Conservation (phyloP, 192 early-diverging fungal genomes). For the Martensiomyces pterosporus region DNA sequence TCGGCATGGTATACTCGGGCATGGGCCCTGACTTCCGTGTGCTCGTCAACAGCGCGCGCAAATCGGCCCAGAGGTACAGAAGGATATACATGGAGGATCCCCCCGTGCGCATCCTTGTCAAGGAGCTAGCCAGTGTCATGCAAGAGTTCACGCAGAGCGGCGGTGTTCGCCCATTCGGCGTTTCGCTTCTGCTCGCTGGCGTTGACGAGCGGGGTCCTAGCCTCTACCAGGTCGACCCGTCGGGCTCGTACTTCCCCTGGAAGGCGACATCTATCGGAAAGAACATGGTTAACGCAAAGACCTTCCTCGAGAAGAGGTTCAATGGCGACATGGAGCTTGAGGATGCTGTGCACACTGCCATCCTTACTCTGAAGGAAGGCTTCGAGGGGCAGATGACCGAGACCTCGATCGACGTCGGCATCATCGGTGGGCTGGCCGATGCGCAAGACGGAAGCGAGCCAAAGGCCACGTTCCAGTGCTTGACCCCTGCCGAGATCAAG, state of each 20-base stretch:
- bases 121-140: slow-evolving; percentile 96
- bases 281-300: slow-evolving; percentile 99
- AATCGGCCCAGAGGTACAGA: slow-evolving; percentile 94
- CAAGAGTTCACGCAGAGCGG: slow-evolving; percentile 99
- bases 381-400: slow-evolving; percentile 99
- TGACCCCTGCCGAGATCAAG: slow-evolving; percentile 80
- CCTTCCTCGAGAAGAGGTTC: slow-evolving; percentile 96
- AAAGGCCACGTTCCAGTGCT: slow-evolving; percentile 75
- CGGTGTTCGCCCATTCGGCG: slow-evolving; percentile 98
- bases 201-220: slow-evolving; percentile 87
- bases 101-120: slow-evolving; percentile 90
- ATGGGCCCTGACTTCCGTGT: slow-evolving; percentile 99
- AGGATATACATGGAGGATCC: slow-evolving; percentile 92
- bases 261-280: slow-evolving; percentile 99
- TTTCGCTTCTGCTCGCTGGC: slow-evolving; percentile 93
- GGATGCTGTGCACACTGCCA: slow-evolving; percentile 98
- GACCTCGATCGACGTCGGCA: slow-evolving; percentile 91
- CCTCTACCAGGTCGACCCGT: slow-evolving; percentile 98
- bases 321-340: slow-evolving; percentile 94
- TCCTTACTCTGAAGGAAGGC: slow-evolving; percentile 98
- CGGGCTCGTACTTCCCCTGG: slow-evolving; percentile 98
- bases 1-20: slow-evolving; percentile 98
- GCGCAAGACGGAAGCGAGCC: slow-evolving; percentile 55
- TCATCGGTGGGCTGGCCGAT: slow-evolving; percentile 54
- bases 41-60: slow-evolving; percentile 90